Conservation (phyloP, 139 green algal species). For the Chlamydomonas urium region DNA sequence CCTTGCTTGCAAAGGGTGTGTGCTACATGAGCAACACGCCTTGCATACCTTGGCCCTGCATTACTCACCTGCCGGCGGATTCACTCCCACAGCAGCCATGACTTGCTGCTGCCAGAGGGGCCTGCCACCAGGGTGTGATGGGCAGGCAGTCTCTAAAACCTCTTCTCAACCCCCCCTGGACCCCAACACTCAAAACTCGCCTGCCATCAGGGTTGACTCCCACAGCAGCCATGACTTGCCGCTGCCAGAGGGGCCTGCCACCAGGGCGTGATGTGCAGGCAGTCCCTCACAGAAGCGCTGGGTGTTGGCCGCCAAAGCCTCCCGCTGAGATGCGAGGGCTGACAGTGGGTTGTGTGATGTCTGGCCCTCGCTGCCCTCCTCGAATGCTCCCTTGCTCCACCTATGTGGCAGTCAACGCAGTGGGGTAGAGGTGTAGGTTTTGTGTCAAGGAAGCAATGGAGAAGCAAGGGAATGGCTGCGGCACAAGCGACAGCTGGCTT, state of each 20-base stretch:
- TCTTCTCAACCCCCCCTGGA: too few relatives aligned
- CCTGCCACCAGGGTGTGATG: constrained; percentile 39
- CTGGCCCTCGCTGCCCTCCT: constrained; percentile 34
- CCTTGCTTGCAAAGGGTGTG: too few relatives aligned
- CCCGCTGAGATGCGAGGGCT: constrained; percentile 13
- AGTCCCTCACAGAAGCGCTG: constrained; percentile 31
- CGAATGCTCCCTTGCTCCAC: constrained; percentile 52
- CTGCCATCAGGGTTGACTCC: constrained; percentile 41
- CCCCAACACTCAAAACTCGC: too few relatives aligned
- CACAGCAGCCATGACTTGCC: constrained; percentile 56
- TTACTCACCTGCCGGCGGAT: constrained; percentile 24
- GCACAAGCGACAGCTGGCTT: too few relatives aligned
- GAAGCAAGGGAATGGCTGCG: too few relatives aligned
- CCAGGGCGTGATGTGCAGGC: constrained; percentile 39
- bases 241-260: constrained; percentile 34
- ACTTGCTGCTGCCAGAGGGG: constrained; percentile 47
- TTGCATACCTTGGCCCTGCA: too few relatives aligned
- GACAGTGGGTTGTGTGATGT: constrained; percentile 10
- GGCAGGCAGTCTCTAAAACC: constrained; percentile 32
- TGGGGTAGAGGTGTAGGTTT: too few relatives aligned
- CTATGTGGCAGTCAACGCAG: too few relatives aligned
- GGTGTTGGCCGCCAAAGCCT: constrained; percentile 39
- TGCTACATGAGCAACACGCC: too few relatives aligned
- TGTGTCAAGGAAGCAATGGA: too few relatives aligned
- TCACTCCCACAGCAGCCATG: constrained; percentile 50